Base-by-base conservation (phyloP, 306 rosid genomes). In the Rubus parviflorus region DNA sequence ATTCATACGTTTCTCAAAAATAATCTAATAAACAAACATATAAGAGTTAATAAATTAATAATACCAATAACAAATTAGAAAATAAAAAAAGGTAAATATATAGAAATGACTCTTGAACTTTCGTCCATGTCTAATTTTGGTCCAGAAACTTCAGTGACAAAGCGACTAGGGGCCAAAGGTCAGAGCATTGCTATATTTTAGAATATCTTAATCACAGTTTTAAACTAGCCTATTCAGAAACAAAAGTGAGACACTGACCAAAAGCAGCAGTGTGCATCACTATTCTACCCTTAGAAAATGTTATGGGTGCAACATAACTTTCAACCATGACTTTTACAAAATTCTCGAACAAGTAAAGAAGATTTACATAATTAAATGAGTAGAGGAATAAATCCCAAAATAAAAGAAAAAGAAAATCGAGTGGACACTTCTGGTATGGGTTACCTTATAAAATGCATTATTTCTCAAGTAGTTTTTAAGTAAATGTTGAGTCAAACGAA, bases 361-460 rank as follows among this genome's bases (percentile, higher is more conserved):
- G 35, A 14, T 4, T 4, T 25, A 16, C 43, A 19, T 12, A 57
- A 62, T 20, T 56, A 53, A 49, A 30, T 65, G 66, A 77, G 25
- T 62, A 62, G 10, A 72, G 42, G 69, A 35, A 45, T 41, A 54
- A 3, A 72, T 53, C 9, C 25, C 57, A 68, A 79, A 14, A 4
- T 7, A 57, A 42, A 70, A 43, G 19, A 16, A 43, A 70, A 35
- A 80, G 68, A 23, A 37, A 79, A 62, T 11, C 58, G 42, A 60
- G 15, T 16, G 16, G 79, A 80, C 68, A 81, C 14, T 49, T 76
- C 60, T 68, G 23, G 80, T 75, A 68, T 67, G 8, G 37, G 37
- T 68, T 83, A 95, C 99, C 99, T 95, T 95, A 83, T 95, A 95
- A 82, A 95, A 92, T 35, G 97, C 97, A 85, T 95, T 95, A 81